Percentiles rank a stretch among this genome's conserved stretches.
Evolutionary conservation across 371 early-diverging fungal species (phyloP).

Genomic region (Entomophthora muscae): DNA sequence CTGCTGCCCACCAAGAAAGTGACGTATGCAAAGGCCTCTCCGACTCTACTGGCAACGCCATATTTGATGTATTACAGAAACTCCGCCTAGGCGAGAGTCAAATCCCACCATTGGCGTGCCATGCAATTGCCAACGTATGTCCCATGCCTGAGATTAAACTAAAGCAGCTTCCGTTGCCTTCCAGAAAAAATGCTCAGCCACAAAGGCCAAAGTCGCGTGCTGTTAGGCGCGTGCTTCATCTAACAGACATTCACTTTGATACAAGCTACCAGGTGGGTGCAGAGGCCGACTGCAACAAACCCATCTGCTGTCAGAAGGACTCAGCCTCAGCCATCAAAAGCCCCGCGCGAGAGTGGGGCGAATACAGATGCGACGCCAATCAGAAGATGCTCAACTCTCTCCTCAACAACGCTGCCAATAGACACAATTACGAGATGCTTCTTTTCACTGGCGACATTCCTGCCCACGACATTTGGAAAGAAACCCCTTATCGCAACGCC

Average conservation of each 20-base stretch:
- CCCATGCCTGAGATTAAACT: no score
- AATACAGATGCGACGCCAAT: slow-evolving; percentile 17
- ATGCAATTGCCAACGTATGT: not conserved
- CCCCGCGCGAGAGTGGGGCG: slow-evolving; percentile 14
- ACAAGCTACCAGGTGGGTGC: not conserved
- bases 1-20: not conserved
- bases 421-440: no score
- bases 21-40: not conserved
- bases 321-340: not conserved
- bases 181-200: not conserved
- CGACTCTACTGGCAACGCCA: not conserved
- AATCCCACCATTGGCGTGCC: not conserved
- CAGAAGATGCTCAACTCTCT: slow-evolving; percentile 10
- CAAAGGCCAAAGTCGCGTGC: not conserved
- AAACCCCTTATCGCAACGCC: no score
- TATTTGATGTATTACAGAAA: not conserved
- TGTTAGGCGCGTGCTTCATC: not conserved
- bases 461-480: no score
- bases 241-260: not conserved
- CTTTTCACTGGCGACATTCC: no score
- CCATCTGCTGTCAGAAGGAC: slow-evolving; percentile 14
- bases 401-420: slow-evolving; percentile 8
- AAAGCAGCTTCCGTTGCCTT: not conserved
- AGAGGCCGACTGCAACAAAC: slow-evolving; percentile 11
- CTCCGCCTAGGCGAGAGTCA: not conserved